Evolutionary conservation across 371 early-diverging fungal species (phyloP).

Genomic region (Mortierella sp.): DNA sequence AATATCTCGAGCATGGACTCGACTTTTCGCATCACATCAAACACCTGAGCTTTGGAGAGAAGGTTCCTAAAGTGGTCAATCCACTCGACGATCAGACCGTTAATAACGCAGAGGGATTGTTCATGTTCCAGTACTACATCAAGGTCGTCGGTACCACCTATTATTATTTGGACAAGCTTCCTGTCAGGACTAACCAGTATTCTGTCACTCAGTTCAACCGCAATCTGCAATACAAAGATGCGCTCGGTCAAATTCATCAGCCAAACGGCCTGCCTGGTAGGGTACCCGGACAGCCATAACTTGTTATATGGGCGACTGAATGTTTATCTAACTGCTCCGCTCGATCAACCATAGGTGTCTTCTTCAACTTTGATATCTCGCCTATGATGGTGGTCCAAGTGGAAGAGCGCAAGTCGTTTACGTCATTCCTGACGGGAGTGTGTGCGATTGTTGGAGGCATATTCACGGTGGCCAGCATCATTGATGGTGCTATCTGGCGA

Average conservation of each 20-base stretch:
- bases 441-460: constrained; percentile 97
- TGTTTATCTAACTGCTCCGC: background rate
- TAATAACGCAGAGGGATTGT: constrained; percentile 57
- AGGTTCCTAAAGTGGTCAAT: constrained; percentile 71
- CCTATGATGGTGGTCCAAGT: constrained; percentile 93
- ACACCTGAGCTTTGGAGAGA: constrained; percentile 84
- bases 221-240: constrained; percentile 41
- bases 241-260: constrained; percentile 44
- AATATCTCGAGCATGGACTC: constrained; percentile 67
- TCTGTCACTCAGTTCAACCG: constrained; percentile 88
- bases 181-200: constrained; percentile 90
- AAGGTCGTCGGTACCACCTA: constrained; percentile 94
- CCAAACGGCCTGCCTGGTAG: constrained; percentile 70
- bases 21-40: constrained; percentile 90
- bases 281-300: too few species aligned
- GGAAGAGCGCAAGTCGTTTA: constrained; percentile 85
- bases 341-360: constrained; percentile 72
- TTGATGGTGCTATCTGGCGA: constrained; percentile 91
- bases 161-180: constrained; percentile 69
- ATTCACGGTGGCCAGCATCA: constrained; percentile 92
- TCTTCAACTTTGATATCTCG: constrained; percentile 96
- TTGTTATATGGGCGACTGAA: background rate
- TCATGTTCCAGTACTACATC: constrained; percentile 88
- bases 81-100: constrained; percentile 80
- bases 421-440: constrained; percentile 88